Evolutionary conservation across 805 yeast species (phyloP).

Genomic region (Saturnispora serradocipensis): DNA sequence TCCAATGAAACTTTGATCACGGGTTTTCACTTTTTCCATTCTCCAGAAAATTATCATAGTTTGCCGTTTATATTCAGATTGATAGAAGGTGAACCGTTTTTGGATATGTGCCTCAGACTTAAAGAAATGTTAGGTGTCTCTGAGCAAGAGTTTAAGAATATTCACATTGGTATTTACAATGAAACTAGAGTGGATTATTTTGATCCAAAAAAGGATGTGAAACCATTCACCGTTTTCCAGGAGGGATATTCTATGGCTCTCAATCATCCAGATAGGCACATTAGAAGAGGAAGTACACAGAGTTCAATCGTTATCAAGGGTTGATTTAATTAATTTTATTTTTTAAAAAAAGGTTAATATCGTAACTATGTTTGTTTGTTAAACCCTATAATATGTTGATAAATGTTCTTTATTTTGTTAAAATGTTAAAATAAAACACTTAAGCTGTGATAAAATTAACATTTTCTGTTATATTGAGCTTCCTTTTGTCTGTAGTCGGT

Average conservation of each 20-base stretch:
- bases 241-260: constrained; percentile 45
- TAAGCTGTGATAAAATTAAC: neutral
- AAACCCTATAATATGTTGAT: neutral
- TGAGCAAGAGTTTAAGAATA: constrained; percentile 69
- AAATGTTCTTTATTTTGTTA: neutral
- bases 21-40: constrained; percentile 72
- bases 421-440: neutral
- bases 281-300: constrained; percentile 44
- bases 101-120: constrained; percentile 56
- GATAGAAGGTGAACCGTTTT: constrained; percentile 55
- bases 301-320: constrained; percentile 52
- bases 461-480: constrained; percentile 12
- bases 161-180: constrained; percentile 53
- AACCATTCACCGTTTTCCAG: constrained; percentile 38
- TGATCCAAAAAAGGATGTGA: constrained; percentile 43
- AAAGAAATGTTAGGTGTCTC: constrained; percentile 67
- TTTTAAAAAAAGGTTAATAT: neutral
- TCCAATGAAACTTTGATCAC: constrained; percentile 38
- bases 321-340: constrained; percentile 8
- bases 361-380: neutral
- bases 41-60: constrained; percentile 61
- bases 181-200: constrained; percentile 28
- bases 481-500: constrained; percentile 57
- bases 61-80: constrained; percentile 74
- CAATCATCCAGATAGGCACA: constrained; percentile 79